These are phyloP conservation scores for Xylaria sp. DNA, from an alignment of 2,329 filamentous ascomycete genomes.

Conservation along the genomic window DNA sequence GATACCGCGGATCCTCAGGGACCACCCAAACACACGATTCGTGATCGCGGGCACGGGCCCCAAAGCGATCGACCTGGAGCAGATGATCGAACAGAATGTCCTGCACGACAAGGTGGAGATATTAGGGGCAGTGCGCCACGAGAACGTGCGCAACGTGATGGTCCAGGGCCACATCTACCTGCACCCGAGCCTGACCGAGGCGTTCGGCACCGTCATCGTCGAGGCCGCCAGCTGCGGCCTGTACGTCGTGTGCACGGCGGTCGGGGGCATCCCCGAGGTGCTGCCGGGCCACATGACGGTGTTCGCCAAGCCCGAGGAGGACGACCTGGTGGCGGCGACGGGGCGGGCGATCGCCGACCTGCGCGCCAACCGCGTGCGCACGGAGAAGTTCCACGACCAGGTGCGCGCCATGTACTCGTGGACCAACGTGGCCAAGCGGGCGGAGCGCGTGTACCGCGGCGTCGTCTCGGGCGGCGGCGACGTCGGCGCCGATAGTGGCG, in stretches of 20 bases:
- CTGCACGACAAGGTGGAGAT: slow-evolving; percentile 92
- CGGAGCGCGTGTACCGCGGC: slow-evolving; percentile 92
- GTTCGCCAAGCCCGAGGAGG: slow-evolving; percentile 95
- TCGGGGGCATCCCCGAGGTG: slow-evolving; percentile 96
- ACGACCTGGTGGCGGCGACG: slow-evolving; percentile 88
- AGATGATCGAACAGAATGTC: slow-evolving; percentile 95
- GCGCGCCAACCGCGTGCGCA: slow-evolving; percentile 82
- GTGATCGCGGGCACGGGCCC: slow-evolving; percentile 95
- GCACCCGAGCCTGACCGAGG: slow-evolving; percentile 92
- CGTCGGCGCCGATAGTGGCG: slow-evolving; percentile 80
- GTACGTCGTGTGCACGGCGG: slow-evolving; percentile 94
- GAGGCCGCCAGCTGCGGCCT: slow-evolving; percentile 94
- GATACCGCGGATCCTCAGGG: slow-evolving; percentile 87
- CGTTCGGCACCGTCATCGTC: slow-evolving; percentile 96
- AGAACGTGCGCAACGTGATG: slow-evolving; percentile 98
- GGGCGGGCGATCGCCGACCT: slow-evolving; percentile 86
- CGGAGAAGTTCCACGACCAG: slow-evolving; percentile 93
- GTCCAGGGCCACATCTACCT: slow-evolving; percentile 95
- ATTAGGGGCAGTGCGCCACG: slow-evolving; percentile 88
- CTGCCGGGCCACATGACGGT: slow-evolving; percentile 96
- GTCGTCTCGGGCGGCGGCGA: slow-evolving; percentile 86
- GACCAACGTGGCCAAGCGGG: slow-evolving; percentile 92
- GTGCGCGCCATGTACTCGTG: slow-evolving; percentile 99
- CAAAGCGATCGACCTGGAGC: slow-evolving; percentile 95
- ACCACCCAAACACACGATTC: slow-evolving; percentile 91